Evolutionary conservation across 192 early-diverging fungal species (phyloP), one percentile per base, ranked within the genome.

Genomic region (Coemansia sp.): DNA sequence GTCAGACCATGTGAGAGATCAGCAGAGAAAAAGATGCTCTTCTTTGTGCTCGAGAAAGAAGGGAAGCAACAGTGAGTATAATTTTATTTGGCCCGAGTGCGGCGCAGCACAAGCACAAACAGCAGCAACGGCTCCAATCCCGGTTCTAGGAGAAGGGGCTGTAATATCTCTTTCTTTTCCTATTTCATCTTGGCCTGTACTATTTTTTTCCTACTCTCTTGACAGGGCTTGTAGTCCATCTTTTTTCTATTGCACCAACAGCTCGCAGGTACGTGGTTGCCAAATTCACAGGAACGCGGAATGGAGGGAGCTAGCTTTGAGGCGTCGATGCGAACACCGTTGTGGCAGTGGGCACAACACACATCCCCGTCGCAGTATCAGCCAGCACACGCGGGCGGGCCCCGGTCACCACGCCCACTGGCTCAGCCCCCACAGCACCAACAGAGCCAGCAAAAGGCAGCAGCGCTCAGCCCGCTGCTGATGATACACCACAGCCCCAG

Each of bases 251-350:
- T 18, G 42, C 16, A 18, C 5, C 45, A 48, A 31, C 28, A 31
- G 26, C 24, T n/a, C 51, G 14, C 51, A 34, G 16, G 7, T 31
- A 33, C 26, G 26, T 16, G 26, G 51, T 28, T 55, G 51, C 1
- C 51, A 2, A 55, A 55, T 55, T 55, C 51, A 55, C 7, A 20
- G 16, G 39, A 55, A 26, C 21, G 14, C 13, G 51, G 51, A 55
- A 55, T 55, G 51, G 51, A 55, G 26, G 51, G 51, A 55, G 51
- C 51, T 16, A 57, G 42, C 18, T 65, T 53, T 36, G 63, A 65
- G 23, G 53, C 24, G 23, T 26, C 51, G 16, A 36, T 51, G 16
- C 53, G 23, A 38, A 18, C 53, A 14, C 38, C 51, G 39, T 24
- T 33, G 14, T 26, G 63, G 7, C 21, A 51, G 24, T 65, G 63